Conservation (phyloP, 805 yeast genomes). For the Candida maltosa region DNA sequence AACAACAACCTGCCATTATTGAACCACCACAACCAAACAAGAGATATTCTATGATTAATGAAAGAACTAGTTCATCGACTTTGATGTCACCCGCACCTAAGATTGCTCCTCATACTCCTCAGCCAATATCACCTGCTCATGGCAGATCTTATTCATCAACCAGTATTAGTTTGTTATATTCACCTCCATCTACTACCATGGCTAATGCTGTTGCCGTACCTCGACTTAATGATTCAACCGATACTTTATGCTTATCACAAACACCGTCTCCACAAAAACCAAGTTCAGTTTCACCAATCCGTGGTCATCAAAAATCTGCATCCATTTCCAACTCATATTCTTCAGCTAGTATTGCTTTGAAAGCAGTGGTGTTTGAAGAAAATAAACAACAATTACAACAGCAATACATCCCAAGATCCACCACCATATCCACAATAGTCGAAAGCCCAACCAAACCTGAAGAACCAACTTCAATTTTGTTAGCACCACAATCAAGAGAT, state of each 20-base stretch:
- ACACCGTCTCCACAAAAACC: conserved; percentile 11
- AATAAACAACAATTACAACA: conserved; percentile 16
- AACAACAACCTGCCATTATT: conserved; percentile 16
- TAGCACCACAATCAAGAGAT: conserved; percentile 16
- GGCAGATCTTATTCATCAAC: conserved; percentile 34
- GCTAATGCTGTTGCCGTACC: conserved; percentile 53
- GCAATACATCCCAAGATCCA: conserved; percentile 20
- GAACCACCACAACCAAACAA: conserved; percentile 23
- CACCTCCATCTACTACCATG: conserved; percentile 61
- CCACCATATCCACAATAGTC: conserved; percentile 42
- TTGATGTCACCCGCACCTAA: conserved; percentile 19
- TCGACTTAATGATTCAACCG: conserved; percentile 5
- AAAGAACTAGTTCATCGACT: conserved; percentile 34
- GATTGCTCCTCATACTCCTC: conserved; percentile 1
- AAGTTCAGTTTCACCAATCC: conserved; percentile 18
- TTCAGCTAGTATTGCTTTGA: conserved; percentile 65
- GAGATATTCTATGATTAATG: conserved; percentile 44
- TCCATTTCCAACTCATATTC: conserved; percentile 36
- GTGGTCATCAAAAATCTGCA: conserved; percentile 31
- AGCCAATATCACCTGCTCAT: conserved; percentile 11
- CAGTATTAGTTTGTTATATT: conserved; percentile 35
- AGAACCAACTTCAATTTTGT: conserved; percentile 3
- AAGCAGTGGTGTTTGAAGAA: conserved; percentile 71
- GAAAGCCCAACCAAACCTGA: conserved; percentile 36
- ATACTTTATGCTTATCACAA: conserved; percentile 4